A percentile compares a stretch with the other conserved stretches of the same genome.
Conservation (phyloP, 2,329 filamentous ascomycete genomes). For the Dothideomycetes sp. region DNA sequence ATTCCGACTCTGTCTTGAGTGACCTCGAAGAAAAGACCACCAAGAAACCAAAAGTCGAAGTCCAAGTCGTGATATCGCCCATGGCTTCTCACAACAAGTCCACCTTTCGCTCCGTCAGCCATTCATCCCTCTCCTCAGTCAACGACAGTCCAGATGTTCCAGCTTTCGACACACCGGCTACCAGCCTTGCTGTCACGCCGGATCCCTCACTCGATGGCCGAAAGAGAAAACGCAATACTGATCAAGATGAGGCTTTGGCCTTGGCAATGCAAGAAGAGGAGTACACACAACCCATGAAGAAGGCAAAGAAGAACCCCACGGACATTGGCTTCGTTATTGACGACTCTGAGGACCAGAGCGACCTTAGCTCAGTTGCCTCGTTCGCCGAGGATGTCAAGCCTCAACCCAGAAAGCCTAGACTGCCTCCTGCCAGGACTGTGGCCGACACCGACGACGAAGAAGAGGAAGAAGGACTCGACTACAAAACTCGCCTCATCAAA, state of each 20-base stretch:
- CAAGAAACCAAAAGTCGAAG: constrained; percentile 2
- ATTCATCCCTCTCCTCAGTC: constrained; percentile 21
- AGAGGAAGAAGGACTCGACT: constrained; percentile 13
- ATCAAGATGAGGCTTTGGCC: constrained; percentile 25
- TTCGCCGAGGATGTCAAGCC: constrained; percentile 11
- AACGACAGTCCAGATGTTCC: constrained; percentile 34
- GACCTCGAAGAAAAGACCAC: constrained; percentile 1
- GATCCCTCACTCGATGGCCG: constrained; percentile 31
- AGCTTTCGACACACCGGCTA: constrained; percentile 53
- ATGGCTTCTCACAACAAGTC: constrained; percentile 7
- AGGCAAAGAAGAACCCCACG: constrained; percentile 18
- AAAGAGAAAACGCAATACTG: constrained; percentile 26
- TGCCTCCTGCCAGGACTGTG: constrained; percentile 12
- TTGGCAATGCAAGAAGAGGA: constrained; percentile 28
- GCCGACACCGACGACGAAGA: constrained; percentile 24
- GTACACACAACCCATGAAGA: constrained; percentile 19
- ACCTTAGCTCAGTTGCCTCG: constrained; percentile 22
- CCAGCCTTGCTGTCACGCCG: constrained; percentile 50
- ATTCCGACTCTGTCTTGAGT: constrained; percentile 4
- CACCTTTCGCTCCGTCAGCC: constrained; percentile 7
- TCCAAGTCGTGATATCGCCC: constrained; percentile 11
- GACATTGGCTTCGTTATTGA: constrained; percentile 14
- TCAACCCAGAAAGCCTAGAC: constrained; percentile 3
- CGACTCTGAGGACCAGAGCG: constrained; percentile 21
- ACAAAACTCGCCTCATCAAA: constrained; percentile 6